Conservation (phyloP, 2,329 filamentous ascomycete species). For the Penicillium sp. region DNA sequence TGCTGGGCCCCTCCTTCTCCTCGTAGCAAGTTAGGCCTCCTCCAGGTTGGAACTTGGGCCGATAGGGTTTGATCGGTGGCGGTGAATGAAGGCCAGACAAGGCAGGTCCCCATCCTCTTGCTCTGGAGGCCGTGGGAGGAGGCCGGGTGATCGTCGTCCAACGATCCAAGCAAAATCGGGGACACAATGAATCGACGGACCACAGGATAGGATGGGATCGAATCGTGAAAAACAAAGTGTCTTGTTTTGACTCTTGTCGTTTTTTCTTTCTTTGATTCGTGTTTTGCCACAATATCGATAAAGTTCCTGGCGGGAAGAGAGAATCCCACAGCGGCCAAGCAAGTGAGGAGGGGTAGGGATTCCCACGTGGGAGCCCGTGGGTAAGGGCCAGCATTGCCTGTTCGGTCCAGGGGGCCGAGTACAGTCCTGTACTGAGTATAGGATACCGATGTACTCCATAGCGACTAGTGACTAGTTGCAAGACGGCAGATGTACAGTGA, state of each 20-base stretch:
- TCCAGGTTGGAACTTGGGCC: not conserved
- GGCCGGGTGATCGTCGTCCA: not conserved
- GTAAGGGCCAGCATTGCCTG: conserved; percentile 15
- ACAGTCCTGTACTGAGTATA: too few relatives aligned
- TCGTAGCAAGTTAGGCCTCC: too few relatives aligned
- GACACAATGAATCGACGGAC: not conserved
- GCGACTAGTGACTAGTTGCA: too few relatives aligned
- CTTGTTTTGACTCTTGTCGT: not conserved
- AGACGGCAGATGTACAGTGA: not conserved
- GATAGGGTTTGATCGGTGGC: conserved; percentile 7
- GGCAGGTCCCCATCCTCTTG: not conserved
- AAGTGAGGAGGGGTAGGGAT: conserved; percentile 17
- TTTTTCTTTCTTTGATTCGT: not conserved
- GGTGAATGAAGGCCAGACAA: not conserved
- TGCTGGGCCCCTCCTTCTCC: not conserved
- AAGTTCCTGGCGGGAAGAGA: conserved; percentile 14
- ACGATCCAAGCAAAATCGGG: not conserved
- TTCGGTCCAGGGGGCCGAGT: conserved; percentile 19
- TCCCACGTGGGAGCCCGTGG: conserved; percentile 24
- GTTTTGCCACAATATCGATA: conserved; percentile 19
- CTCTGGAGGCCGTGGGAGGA: not conserved
- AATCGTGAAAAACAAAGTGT: not conserved
- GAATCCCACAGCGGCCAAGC: not conserved
- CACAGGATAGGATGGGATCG: not conserved
- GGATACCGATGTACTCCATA: too few relatives aligned